Evolutionary conservation across 2,329 filamentous ascomycete species (phyloP).

Genomic region (Trichophyton simii): DNA sequence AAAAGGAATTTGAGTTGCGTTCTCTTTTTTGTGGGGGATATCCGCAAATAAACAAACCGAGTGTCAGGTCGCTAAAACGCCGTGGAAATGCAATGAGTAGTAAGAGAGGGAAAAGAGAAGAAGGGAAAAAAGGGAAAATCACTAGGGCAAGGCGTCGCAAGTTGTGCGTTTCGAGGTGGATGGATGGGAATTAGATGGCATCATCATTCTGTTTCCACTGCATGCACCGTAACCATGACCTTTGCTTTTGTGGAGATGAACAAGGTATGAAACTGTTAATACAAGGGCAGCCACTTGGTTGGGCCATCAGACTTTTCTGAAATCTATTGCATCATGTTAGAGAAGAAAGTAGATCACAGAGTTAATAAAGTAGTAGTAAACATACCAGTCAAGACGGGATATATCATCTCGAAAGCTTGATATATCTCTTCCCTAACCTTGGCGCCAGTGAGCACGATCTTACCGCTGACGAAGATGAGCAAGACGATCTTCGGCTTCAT

Average conservation of each 20-base stretch:
- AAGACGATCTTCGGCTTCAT: constrained; percentile 99
- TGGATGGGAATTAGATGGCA: neutral
- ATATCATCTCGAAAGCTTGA: constrained; percentile 93
- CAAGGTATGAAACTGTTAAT: constrained; percentile 19
- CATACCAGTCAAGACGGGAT: constrained; percentile 80
- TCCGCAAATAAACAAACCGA: constrained; percentile 1
- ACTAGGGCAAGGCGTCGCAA: neutral
- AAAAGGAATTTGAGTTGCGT: neutral
- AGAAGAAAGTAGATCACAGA: constrained; percentile 7
- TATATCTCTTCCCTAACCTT: constrained; percentile 98
- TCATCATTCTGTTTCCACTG: neutral
- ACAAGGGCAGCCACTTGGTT: constrained; percentile 13
- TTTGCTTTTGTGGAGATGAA: neutral
- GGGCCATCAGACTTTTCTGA: constrained; percentile 45
- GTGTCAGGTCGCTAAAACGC: constrained; percentile 2
- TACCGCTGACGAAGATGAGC: constrained; percentile 93
- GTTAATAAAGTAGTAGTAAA: constrained; percentile 9
- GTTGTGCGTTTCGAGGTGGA: neutral
- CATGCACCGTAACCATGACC: neutral
- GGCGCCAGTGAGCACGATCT: constrained; percentile 94
- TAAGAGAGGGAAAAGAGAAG: neutral
- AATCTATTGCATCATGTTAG: constrained; percentile 35
- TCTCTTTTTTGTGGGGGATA: neutral
- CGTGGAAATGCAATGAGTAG: neutral
- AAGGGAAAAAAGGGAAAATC: neutral